Conservation (phyloP, 352 stramenopile genomes). For the Globisporangium abappressorium region DNA sequence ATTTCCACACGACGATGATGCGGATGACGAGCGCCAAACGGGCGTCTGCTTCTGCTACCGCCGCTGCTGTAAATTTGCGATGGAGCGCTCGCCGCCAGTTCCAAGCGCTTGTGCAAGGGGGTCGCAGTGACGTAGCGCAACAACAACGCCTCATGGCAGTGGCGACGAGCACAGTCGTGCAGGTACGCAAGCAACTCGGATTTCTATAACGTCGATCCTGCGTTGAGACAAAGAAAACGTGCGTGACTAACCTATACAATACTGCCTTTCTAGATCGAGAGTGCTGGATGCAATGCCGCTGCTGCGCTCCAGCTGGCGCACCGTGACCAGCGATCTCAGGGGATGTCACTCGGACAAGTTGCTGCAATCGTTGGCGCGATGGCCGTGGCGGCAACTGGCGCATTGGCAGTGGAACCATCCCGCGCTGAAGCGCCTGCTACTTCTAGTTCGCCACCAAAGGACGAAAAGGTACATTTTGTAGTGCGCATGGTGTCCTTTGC, state of each 20-base stretch:
- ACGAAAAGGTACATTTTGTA: conserved; percentile 4
- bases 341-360: neutral
- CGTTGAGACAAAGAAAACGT: neutral
- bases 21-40: neutral
- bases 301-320: neutral
- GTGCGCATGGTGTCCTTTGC: neutral
- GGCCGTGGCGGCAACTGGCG: conserved; percentile 6
- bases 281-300: neutral
- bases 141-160: neutral
- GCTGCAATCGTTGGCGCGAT: neutral
- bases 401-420: neutral
- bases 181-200: neutral
- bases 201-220: neutral
- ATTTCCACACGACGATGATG: neutral
- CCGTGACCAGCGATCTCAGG: neutral
- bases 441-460: neutral
- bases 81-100: neutral
- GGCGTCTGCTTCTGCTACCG: neutral
- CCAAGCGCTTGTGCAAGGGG: neutral
- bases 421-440: neutral
- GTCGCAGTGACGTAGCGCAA: neutral
- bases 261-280: neutral
- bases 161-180: neutral
- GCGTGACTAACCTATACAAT: neutral
- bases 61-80: neutral